Conservation (phyloP, 345 rosid genomes). For the Camelina hispida region DNA sequence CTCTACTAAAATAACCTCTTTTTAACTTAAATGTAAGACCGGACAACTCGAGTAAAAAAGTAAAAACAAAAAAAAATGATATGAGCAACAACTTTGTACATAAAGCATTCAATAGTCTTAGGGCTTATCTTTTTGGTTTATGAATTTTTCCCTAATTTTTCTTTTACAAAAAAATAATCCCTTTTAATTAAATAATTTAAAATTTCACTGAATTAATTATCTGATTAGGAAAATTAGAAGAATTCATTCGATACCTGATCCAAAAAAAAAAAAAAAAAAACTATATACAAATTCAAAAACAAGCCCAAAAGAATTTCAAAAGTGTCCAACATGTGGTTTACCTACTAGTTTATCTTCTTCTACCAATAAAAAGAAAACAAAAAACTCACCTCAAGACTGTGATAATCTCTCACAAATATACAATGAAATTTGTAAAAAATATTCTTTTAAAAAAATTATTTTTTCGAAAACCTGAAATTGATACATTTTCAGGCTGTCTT, state of each 20-base stretch:
- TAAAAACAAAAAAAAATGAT: background rate
- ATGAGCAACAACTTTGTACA: slow-evolving; percentile 28
- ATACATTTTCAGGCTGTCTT: slow-evolving; percentile 14
- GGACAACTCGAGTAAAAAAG: background rate
- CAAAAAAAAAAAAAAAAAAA: background rate
- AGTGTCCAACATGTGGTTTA: background rate
- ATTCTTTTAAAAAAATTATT: slow-evolving; percentile 20
- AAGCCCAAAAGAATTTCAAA: slow-evolving; percentile 11
- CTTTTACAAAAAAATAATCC: no score
- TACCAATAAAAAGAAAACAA: background rate
- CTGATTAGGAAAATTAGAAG: background rate
- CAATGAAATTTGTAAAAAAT: background rate
- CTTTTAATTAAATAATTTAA: background rate
- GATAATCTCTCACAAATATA: background rate
- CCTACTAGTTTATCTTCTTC: background rate
- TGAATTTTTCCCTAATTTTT: background rate
- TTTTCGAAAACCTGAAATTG: slow-evolving; percentile 34
- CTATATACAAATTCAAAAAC: slow-evolving; percentile 1
- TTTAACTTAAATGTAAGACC: slow-evolving; percentile 22
- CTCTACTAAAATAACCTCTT: slow-evolving; percentile 4
- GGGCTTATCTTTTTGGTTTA: background rate
- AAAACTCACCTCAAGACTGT: background rate
- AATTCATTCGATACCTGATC: background rate
- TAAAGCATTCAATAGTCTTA: background rate
- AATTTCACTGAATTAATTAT: background rate